Evolutionary conservation across 1,284 basidiomycete genomes (phyloP).

Genomic region (Afroboletus lepidellus): DNA sequence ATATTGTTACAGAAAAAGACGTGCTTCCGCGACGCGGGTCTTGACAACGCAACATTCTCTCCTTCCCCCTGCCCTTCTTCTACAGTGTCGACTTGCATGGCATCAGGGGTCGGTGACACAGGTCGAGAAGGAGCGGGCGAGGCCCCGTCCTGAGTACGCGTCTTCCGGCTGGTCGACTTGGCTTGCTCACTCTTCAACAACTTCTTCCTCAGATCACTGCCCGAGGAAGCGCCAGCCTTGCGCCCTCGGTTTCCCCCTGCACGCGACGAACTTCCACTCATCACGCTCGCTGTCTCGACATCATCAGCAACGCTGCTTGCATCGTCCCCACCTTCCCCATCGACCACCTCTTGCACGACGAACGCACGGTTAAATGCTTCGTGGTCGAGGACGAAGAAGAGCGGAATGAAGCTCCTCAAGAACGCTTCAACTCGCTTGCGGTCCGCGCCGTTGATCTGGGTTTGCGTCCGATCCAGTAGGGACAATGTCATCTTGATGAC

Average conservation of each 20-base stretch:
- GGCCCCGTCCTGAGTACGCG: constrained; percentile 46
- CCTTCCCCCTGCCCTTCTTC: constrained; percentile 28
- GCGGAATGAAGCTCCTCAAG: constrained; percentile 74
- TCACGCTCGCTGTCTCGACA: constrained; percentile 43
- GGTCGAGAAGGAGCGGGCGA: constrained; percentile 33
- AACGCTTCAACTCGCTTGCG: constrained; percentile 84
- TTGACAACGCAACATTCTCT: constrained; percentile 19
- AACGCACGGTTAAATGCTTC: constrained; percentile 72
- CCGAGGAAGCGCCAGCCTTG: constrained; percentile 42
- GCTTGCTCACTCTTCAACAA: constrained; percentile 76
- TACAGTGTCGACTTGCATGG: constrained; percentile 38
- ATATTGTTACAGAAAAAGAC: constrained; percentile 89
- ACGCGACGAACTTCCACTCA: constrained; percentile 36
- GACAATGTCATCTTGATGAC: constrained; percentile 85
- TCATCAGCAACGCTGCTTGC: constrained; percentile 47
- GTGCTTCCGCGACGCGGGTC: constrained; percentile 43
- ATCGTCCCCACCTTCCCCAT: constrained; percentile 57
- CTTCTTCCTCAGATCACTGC: constrained; percentile 71
- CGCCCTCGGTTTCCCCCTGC: constrained; percentile 39
- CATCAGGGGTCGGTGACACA: constrained; percentile 55
- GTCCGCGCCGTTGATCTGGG: constrained; percentile 70
- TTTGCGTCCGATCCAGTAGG: constrained; percentile 87
- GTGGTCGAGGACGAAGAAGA: constrained; percentile 72
- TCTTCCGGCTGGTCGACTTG: constrained; percentile 61
- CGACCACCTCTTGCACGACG: constrained; percentile 43